Evolutionary conservation across 208 protist species (phyloP).

Genomic region (Trypanosoma vivax): DNA sequence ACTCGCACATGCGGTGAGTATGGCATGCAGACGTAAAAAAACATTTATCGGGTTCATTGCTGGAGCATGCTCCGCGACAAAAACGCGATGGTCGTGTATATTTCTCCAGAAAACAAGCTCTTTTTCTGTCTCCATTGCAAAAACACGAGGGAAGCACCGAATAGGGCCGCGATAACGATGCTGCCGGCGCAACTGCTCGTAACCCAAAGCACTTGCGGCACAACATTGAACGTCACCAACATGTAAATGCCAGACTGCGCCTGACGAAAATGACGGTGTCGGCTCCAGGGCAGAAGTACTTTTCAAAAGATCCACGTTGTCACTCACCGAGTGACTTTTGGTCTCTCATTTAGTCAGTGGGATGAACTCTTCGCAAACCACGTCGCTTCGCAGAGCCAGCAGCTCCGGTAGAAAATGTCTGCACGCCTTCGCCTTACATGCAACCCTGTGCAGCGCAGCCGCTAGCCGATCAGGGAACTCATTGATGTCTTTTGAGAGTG

Average conservation of each 20-base stretch:
- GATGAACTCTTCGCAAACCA: slow-evolving; percentile 72
- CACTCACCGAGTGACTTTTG: background rate
- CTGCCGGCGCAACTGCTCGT: slow-evolving; percentile 17
- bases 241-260: background rate
- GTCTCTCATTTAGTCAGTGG: slow-evolving; percentile 6
- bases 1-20: slow-evolving; percentile 30
- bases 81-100: slow-evolving; percentile 48
- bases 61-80: slow-evolving; percentile 46
- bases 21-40: slow-evolving; percentile 65
- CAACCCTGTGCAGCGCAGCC: slow-evolving; percentile 32
- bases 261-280: too few relatives aligned
- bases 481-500: slow-evolving; percentile 37
- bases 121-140: slow-evolving; percentile 48
- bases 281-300: background rate
- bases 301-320: background rate
- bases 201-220: background rate
- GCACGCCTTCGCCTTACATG: slow-evolving; percentile 30
- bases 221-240: background rate
- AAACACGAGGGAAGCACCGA: slow-evolving; percentile 59
- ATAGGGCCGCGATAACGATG: slow-evolving; percentile 70
- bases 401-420: slow-evolving; percentile 30
- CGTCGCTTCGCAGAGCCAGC: slow-evolving; percentile 36
- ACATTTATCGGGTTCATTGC: slow-evolving; percentile 67
- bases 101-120: slow-evolving; percentile 59
- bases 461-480: slow-evolving; percentile 42